Percentiles rank a stretch among this genome's conserved stretches.
Conservation (phyloP, 257 asterid species). For the Nicotiana otophora region DNA sequence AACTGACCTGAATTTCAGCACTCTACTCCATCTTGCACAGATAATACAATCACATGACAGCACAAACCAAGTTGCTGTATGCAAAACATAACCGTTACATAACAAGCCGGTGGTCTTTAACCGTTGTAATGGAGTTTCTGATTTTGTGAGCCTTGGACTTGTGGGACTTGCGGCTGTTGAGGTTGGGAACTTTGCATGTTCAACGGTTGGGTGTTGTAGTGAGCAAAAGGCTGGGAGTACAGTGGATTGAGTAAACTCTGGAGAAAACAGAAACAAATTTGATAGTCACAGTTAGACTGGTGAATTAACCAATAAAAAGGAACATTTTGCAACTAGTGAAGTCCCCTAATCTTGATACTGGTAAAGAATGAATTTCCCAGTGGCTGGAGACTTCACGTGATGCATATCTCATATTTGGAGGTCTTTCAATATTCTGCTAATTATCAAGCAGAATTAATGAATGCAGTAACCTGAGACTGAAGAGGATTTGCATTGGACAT, state of each 20-base stretch:
- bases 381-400: neutral
- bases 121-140: conserved; percentile 75
- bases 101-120: conserved; percentile 23
- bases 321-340: neutral
- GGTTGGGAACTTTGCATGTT: conserved; percentile 59
- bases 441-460: neutral
- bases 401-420: neutral
- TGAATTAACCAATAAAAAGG: neutral
- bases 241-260: conserved; percentile 75
- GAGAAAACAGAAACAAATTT: neutral
- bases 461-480: conserved; percentile 69
- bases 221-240: conserved; percentile 77
- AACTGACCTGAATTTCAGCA: conserved; percentile 25
- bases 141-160: conserved; percentile 68
- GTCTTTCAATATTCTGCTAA: neutral
- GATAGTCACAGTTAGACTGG: neutral
- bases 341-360: neutral
- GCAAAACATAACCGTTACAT: conserved; percentile 27
- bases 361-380: neutral
- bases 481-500: conserved; percentile 54
- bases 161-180: conserved; percentile 60
- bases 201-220: conserved; percentile 63
- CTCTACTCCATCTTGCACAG: conserved; percentile 34
- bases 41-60: conserved; percentile 35
- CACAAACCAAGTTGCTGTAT: conserved; percentile 54